Conservation (phyloP, 2,329 filamentous ascomycete species). For the Rhinocladiella mackenziei region DNA sequence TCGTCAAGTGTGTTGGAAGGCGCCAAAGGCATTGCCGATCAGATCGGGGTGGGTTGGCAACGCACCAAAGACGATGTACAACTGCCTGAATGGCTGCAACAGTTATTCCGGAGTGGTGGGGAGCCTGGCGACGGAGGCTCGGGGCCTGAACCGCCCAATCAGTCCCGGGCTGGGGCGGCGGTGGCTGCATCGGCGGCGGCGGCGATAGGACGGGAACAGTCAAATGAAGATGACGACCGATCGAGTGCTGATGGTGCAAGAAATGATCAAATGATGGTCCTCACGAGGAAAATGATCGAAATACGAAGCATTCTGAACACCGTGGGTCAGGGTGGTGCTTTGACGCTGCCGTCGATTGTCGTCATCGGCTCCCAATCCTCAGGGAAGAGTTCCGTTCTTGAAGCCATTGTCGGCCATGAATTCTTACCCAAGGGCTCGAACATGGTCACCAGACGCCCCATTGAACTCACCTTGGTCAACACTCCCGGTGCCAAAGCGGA, state of each 20-base stretch:
- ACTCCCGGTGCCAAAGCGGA: constrained; percentile 81
- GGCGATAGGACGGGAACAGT: constrained; percentile 73
- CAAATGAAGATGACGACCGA: constrained; percentile 59
- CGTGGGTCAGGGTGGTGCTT: constrained; percentile 82
- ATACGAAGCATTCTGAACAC: constrained; percentile 87
- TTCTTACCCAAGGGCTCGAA: constrained; percentile 97
- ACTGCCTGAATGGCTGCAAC: constrained; percentile 73
- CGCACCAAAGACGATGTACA: constrained; percentile 75
- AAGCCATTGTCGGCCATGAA: constrained; percentile 95
- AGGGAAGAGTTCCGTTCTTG: constrained; percentile 93
- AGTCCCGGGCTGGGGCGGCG: constrained; percentile 56
- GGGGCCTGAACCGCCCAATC: constrained; percentile 33
- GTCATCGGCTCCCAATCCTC: constrained; percentile 98
- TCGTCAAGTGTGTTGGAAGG: constrained; percentile 59
- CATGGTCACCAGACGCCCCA: constrained; percentile 94
- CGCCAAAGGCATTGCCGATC: constrained; percentile 69
- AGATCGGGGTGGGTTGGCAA: constrained; percentile 76
- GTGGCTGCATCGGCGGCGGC: constrained; percentile 68
- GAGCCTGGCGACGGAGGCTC: constrained; percentile 44
- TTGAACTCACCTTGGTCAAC: constrained; percentile 93
- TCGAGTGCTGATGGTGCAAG: constrained; percentile 64
- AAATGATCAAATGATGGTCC: constrained; percentile 98
- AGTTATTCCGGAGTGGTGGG: constrained; percentile 58
- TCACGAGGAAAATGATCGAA: constrained; percentile 99
- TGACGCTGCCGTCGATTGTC: constrained; percentile 94